Base-by-base conservation (phyloP, 139 green algal species). In the Auxenochlorella pyrenoidosa region DNA sequence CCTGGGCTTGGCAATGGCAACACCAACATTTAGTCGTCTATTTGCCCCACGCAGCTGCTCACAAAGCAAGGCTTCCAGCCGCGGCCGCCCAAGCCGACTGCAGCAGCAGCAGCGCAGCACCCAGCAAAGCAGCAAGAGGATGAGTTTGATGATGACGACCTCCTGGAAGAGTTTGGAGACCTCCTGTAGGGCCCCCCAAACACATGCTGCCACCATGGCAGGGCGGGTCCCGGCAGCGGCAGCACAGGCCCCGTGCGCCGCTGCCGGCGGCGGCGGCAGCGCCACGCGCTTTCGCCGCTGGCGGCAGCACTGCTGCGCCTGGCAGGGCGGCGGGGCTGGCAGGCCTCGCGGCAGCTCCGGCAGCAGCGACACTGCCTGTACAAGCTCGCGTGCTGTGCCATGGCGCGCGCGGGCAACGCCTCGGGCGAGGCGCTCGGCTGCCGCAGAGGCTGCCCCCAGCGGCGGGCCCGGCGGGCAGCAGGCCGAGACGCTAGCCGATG, bases 21-120 rank as follows among this genome's bases (percentile, higher is more conserved):
- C 22, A 43, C 32, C n/a, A 75, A 13, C 34, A 86, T 2, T n/a
- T n/a, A 58, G 16, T 10, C 3, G 16, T 10, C 36, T 32, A 70
- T 32, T 68, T 26, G 10, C 41, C 51, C n/a, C 44, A 28, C 8
- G 58, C 84, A 88, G 84, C 32, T 82, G 72, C 84, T 88, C 5
- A 41, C 41, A n/a, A 84, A 84, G 75, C 60, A 70, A 43, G 84
- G 84, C 38, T 84, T 88, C 83, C 24, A 75, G 72, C 72, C 79
- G 40, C 79, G 79, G 79, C 58, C 79, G 24, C 78, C 51, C 59
- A 75, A 77, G 80, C 85, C 54, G 34, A 38, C 44, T 10, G 85
- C 43, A 13, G 24, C 43, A 41, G 75, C 77, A 84, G 85, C 85
- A 84, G 60, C 71, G 71, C 84, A 82, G 84, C 70, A 76, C 54